These are phyloP conservation scores for Arxiozyma bovina DNA, from an alignment of 1,139 yeast species.

Conservation along the genomic window DNA sequence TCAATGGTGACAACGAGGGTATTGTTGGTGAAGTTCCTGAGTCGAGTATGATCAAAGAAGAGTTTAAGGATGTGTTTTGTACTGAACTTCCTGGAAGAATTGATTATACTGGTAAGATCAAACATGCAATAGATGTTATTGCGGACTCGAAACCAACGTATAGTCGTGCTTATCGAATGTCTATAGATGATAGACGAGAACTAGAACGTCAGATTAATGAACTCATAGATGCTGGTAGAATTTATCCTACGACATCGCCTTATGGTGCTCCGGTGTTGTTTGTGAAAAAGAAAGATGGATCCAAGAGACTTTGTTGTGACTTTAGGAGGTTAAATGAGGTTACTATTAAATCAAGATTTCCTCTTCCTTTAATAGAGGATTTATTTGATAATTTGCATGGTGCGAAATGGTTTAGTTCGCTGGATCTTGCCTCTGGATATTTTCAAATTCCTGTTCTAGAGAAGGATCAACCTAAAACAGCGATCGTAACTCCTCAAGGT, in stretches of 20 bases:
- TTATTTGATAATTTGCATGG: conserved; percentile 5
- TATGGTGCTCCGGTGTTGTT: conserved; percentile 15
- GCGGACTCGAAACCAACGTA: background rate
- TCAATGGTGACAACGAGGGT: no score
- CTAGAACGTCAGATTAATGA: conserved; percentile 2
- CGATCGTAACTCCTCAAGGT: conserved; percentile 8
- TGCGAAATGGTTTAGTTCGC: conserved; percentile 1
- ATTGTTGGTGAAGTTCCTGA: no score
- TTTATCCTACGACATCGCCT: conserved; percentile 11
- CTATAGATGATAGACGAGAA: background rate
- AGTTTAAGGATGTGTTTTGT: no score
- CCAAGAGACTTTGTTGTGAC: conserved; percentile 20
- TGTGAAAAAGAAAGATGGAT: conserved; percentile 18
- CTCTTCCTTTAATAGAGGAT: conserved; percentile 20
- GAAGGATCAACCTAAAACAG: conserved; percentile 8
- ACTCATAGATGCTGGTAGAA: conserved; percentile 10
- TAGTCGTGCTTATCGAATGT: conserved; percentile 9
- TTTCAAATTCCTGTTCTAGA: conserved; percentile 7
- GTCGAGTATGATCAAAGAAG: no score
- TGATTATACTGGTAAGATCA: no score
- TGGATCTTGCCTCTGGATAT: conserved; percentile 8
- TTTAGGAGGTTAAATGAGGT: conserved; percentile 18
- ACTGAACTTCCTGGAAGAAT: no score
- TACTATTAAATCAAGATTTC: conserved; percentile 17
- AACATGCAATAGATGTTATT: background rate